Evolutionary conservation across 2,329 filamentous ascomycete genomes (phyloP), one percentile per base, ranked within the genome.

Genomic region (Arthrobotrys musiformis): DNA sequence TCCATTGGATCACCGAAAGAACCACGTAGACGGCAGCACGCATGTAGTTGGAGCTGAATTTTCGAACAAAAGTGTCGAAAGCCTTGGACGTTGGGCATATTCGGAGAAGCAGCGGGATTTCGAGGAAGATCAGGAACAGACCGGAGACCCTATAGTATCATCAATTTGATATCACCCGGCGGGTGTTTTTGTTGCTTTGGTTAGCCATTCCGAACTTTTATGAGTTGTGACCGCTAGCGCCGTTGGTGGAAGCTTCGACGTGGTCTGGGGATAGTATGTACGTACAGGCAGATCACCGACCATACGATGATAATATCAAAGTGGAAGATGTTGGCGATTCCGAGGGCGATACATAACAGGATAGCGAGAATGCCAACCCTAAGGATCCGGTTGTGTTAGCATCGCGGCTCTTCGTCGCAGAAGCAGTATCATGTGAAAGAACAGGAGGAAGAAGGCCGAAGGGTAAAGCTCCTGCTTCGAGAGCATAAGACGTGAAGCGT

Each of bases 21-120:
- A 89, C 85, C 72, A 85, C 85, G 85, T 99, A 99, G 83, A 97
- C 91, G 72, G 86, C 91, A 19, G 94, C 94, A 85, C 95, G 93
- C 90, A 95, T 96, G 86, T 94, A 98, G 87, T 97, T 98, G 75
- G 94, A 97, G 79, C 93, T 93, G 86, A 99, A 92, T 82, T 89
- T 91, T 84, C 94, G 93, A 84, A 99, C 94, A 83, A 93, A 91
- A 80, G 86, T 86, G 84, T 99, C 95, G 85, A 99, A 99, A 79
- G 89, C 90, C 79, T 90, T 85, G 13, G 94, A 98, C 4, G 95
- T 99, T 73, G 95, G 95, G 86, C 95, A 99, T 86, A 99, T 97
- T 85, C 95, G 92, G 78, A 99, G 90, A 72, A 99, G 92, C 75
- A 98, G 90, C 28, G 95, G 95, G 17, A 99, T 91, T 84, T 99